Conservation (phyloP, 768 basidiomycete species). For the Podaxis sp. region DNA sequence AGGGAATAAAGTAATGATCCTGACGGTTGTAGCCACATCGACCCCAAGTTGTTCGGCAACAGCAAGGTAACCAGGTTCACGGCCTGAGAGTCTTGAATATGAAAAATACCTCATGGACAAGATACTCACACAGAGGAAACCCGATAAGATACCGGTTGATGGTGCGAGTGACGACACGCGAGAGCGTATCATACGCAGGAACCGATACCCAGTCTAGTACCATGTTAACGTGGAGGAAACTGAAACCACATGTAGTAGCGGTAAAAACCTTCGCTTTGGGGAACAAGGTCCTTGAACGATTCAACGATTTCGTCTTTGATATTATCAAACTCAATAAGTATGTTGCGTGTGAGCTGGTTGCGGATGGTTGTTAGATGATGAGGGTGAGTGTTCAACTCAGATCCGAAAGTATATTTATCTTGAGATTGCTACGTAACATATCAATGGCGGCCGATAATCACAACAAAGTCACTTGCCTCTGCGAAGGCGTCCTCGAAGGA, state of each 20-base stretch:
- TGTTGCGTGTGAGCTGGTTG: slow-evolving; percentile 34
- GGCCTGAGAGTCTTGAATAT: slow-evolving; percentile 29
- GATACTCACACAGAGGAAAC: slow-evolving; percentile 42
- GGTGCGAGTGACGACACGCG: slow-evolving; percentile 36
- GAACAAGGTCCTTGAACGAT: slow-evolving; percentile 40
- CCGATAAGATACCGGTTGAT: slow-evolving; percentile 51
- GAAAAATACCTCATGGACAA: neutral
- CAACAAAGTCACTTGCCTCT: neutral
- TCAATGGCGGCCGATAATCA: neutral
- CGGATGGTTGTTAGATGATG: slow-evolving; percentile 34
- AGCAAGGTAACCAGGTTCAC: slow-evolving; percentile 34
- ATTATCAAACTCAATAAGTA: slow-evolving; percentile 34
- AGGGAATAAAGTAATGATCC: slow-evolving; percentile 36
- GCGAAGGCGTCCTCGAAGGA: neutral
- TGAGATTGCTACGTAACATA: slow-evolving; percentile 30
- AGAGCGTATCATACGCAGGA: slow-evolving; percentile 23
- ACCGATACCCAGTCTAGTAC: slow-evolving; percentile 40
- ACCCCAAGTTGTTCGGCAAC: slow-evolving; percentile 27
- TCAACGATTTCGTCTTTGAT: slow-evolving; percentile 44
- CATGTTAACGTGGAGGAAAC: neutral
- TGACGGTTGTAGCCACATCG: slow-evolving; percentile 28
- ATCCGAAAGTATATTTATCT: slow-evolving; percentile 36
- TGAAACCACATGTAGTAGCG: neutral
- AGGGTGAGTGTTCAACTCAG: slow-evolving; percentile 26
- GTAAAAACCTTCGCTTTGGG: slow-evolving; percentile 24